phyloP scores from a whole-genome alignment of 1,284 basidiomycete genomes.

The Pseudozyma pruni region DNA sequence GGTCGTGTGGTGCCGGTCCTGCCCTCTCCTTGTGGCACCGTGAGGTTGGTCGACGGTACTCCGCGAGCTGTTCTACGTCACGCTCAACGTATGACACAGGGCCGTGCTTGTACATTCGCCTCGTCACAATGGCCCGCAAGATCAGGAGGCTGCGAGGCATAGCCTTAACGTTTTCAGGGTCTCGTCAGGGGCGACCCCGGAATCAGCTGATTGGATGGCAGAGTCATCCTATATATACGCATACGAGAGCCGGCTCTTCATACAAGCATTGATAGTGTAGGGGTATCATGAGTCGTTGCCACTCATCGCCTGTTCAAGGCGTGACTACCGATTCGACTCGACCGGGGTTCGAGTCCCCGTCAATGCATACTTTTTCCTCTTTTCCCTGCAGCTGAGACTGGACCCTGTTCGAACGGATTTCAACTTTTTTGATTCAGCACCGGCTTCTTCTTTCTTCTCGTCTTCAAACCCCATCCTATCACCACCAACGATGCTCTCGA shows the following conservation, averaged over 20 bases:
- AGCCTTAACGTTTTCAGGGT: too few relatives aligned
- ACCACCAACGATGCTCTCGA: neutral
- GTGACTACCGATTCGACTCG: slow-evolving; percentile 50
- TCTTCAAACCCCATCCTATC: neutral
- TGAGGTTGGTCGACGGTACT: too few relatives aligned
- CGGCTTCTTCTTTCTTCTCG: neutral
- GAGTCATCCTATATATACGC: slow-evolving; percentile 1
- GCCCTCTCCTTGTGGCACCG: too few relatives aligned
- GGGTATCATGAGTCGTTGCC: slow-evolving; percentile 52
- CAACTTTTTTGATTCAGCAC: neutral
- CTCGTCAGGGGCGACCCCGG: too few relatives aligned
- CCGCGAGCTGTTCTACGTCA: too few relatives aligned
- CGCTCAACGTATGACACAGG: too few relatives aligned
- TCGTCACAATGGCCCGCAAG: too few relatives aligned
- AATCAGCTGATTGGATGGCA: neutral
- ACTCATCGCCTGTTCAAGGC: slow-evolving; percentile 24
- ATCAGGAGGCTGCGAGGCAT: too few relatives aligned
- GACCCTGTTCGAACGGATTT: slow-evolving; percentile 1
- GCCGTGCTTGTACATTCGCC: too few relatives aligned
- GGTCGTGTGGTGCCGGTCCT: too few relatives aligned
- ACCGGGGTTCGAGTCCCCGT: slow-evolving; percentile 59
- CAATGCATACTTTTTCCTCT: slow-evolving; percentile 37
- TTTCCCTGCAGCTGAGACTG: neutral
- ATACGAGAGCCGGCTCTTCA: neutral
- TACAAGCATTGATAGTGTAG: slow-evolving; percentile 46